Evolutionary conservation across 305 asterid genomes (phyloP).

Genomic region (Euphrasia arctica): DNA sequence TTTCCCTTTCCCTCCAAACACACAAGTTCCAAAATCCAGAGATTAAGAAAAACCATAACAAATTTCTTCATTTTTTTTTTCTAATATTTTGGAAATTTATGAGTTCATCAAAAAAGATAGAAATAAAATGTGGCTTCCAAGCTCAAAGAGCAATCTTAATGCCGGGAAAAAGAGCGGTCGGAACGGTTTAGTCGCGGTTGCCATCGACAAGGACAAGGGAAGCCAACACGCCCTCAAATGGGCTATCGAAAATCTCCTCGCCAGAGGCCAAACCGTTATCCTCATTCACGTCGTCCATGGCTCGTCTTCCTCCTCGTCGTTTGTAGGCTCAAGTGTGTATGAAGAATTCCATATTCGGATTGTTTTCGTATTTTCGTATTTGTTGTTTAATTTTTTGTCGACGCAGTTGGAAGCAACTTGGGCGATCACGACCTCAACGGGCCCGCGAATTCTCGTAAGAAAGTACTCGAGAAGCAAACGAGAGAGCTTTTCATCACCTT

Average conservation of each 20-base stretch:
- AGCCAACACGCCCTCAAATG: conserved; percentile 78
- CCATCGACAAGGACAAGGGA: conserved; percentile 68
- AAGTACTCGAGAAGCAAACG: conserved; percentile 47
- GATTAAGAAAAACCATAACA: conserved; percentile 7
- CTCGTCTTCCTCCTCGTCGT: conserved; percentile 31
- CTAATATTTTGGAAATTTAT: conserved; percentile 9
- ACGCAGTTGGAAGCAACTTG: conserved; percentile 45
- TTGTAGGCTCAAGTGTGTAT: conserved; percentile 1
- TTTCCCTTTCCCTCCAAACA: conserved; percentile 1
- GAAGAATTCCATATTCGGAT: background rate
- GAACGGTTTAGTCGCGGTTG: conserved; percentile 70
- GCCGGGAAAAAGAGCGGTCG: conserved; percentile 34
- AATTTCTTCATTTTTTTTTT: background rate
- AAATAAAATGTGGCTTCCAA: conserved; percentile 55
- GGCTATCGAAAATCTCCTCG: conserved; percentile 57
- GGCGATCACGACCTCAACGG: conserved; percentile 34
- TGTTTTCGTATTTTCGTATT: background rate
- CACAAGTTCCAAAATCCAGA: background rate
- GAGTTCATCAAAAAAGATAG: background rate
- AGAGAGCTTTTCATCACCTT: conserved; percentile 61
- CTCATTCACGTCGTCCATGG: conserved; percentile 70
- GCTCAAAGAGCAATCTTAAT: conserved; percentile 27
- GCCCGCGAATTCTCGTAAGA: conserved; percentile 29
- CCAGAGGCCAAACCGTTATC: conserved; percentile 62
- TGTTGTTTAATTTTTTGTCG: conserved; percentile 10